Base-by-base conservation (phyloP, 148 eudicot genomes). In the Dysphania ambrosioides region DNA sequence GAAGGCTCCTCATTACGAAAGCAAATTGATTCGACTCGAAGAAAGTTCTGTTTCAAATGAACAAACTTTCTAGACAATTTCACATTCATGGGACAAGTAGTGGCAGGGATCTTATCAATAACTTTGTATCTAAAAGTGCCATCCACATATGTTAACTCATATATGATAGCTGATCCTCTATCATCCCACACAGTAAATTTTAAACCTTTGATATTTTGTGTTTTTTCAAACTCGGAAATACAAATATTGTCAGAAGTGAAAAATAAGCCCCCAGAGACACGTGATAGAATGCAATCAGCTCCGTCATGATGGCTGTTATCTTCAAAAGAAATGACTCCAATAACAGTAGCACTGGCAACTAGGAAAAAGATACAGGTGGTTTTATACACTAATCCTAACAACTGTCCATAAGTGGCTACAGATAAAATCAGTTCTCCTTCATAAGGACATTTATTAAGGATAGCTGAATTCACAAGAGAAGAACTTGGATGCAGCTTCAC, bases 21-120 rank as follows among this genome's bases (percentile, higher is more conserved):
- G 85, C 90, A 87, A 79, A 83, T 60, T 65, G 97, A 92, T 78
- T 89, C 88, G 75, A 89, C 79, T 49, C 93, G 91, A 69, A 96
- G 76, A 74, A 96, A 79, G 78, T 72, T 78, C n/a, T 75, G 30
- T 53, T 78, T 79, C 75, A 92, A 61, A 30, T 85, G 89, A 81
- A 84, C 74, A 79, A 87, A 88, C 64, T 73, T 77, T 77, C 85
- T 68, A 19, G 86, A 88, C 36, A 82, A 68, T 55, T 68, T 82
- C 73, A 79, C 72, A 56, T 82, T 84, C 77, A 63, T 31, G 47
- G 86, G 86, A 76, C 83, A 78, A 69, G 63, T 53, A 67, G 79
- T 83, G 73, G 90, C 86, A 73, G 99, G 97, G 66, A 90, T 82
- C 51, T 77, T 62, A 62, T 57, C 81, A 47, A 86, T 40, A 74